Evolutionary conservation across 2,329 filamentous ascomycete species (phyloP).

Genomic region (Microcera coccophila): DNA sequence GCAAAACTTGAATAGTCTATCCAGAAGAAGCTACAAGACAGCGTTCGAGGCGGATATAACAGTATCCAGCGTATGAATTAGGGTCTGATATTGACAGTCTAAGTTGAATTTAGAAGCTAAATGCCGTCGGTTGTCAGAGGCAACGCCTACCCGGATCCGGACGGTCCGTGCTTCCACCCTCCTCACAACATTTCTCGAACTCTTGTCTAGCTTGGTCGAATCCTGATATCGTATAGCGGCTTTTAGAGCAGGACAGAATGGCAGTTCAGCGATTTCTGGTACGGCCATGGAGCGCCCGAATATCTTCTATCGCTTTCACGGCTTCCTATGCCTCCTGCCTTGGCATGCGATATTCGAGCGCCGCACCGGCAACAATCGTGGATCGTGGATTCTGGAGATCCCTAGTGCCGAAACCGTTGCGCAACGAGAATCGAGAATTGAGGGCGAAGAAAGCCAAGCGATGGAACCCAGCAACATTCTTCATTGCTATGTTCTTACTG

Average conservation of each 20-base stretch:
- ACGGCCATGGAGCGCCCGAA: slow-evolving; percentile 5
- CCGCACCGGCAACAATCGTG: slow-evolving; percentile 47
- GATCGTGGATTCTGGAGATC: slow-evolving; percentile 65
- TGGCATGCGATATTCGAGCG: slow-evolving; percentile 32
- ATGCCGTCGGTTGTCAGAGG: slow-evolving; percentile 35
- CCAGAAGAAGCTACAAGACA: slow-evolving; percentile 24
- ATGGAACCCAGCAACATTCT: slow-evolving; percentile 81
- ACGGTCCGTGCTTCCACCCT: slow-evolving; percentile 21
- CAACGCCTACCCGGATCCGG: slow-evolving; percentile 27
- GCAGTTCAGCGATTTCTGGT: slow-evolving; percentile 10
- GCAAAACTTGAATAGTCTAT: slow-evolving; percentile 20
- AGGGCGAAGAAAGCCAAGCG: slow-evolving; percentile 51
- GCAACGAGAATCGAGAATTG: slow-evolving; percentile 39
- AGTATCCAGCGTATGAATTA: slow-evolving; percentile 16
- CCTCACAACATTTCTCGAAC: slow-evolving; percentile 7
- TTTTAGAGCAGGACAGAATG: slow-evolving; percentile 16
- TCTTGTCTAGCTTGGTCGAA: too few relatives aligned
- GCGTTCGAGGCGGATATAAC: slow-evolving; percentile 20
- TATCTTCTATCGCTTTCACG: slow-evolving; percentile 3
- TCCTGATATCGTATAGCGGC: too few relatives aligned
- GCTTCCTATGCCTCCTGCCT: slow-evolving; percentile 1
- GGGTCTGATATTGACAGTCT: slow-evolving; percentile 9
- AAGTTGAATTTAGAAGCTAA: slow-evolving; percentile 25
- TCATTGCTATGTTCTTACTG: slow-evolving; percentile 75
- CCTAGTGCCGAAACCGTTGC: slow-evolving; percentile 64